Base-by-base conservation (phyloP, 371 early-diverging fungal species). In the Mucor indicus region DNA sequence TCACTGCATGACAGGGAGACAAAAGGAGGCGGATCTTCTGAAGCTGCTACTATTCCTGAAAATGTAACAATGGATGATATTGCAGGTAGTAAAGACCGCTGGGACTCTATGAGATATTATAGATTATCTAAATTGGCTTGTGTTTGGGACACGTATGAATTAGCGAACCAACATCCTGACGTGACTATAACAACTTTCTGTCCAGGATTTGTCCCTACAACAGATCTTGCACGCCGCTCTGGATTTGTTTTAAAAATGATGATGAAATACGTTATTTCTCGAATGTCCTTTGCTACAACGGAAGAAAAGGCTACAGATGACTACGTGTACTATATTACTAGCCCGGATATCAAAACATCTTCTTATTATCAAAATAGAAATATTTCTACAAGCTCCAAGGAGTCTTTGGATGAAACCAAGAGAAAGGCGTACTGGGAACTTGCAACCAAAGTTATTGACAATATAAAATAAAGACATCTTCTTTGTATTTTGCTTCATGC, bases 181-280 rank as follows among this genome's bases (percentile, higher is more conserved):
- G 24, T 62, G 5, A 27, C 55, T n/a, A 45, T 61, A 0, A 23
- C 44, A 17, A 55, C 59, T 0, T 55, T 72, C 19, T 72, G 69
- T 25, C 72, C 72, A 8, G 72, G 72, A 21, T 72, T 72, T 61
- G 72, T 72, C 8, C 72, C 72, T 19, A 52, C 63, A 1, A 72
- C 72, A 9, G 52, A 32, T 12, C 49, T 72, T n/a, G 48, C 50
- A 21, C 66, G 72, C 8, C 38, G 62, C 15, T 55, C 65, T 4
- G 24, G 47, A 6, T 57, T 50, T 23, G 1, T 56, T 1, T 8
- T 53, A 8, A 49, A 50, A 17, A 9, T 64, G n/a, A 9, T 60
- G 6, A 55, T 72, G 53, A 53, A 46, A 37, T 38, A 66, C 44
- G 39, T 43, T 25, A 15, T 70, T 23, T 46, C 45, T 6, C 38